Evolutionary conservation across 352 stramenopile genomes (phyloP), one percentile per base, ranked within the genome.

Genomic region (Pythium pectinolyticum): DNA sequence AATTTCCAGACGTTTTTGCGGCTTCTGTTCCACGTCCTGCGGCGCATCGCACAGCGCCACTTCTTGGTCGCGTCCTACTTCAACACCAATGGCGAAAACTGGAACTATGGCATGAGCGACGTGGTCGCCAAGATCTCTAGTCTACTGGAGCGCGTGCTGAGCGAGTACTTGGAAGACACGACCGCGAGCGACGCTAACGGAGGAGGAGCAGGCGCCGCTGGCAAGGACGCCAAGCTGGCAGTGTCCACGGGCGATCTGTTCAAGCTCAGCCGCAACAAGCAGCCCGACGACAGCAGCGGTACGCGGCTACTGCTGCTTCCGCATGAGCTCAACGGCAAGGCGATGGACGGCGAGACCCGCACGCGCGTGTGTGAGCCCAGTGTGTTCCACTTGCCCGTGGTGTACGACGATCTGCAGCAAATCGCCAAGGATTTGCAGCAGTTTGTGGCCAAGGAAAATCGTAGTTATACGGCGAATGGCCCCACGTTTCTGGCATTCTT

Each of bases 1-100:
- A 80, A 87, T 30, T 92, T 92, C 48, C 71, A 84, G 48, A 86
- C 75, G 2, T 94, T 90, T 47, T 40, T 92, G 54, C 78, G 75
- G 1, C 57, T 90, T 24, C 63, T 92, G 2, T 83, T 89, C 54
- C 71, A 83, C n/a, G 82, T 90, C 5, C 40, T 94, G 11, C 73
- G 77, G 12, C 77, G 80, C 15, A 75, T 90, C 53, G 76, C 78
- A 6, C 78, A 89, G 43, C 82, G 82, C n/a, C 84, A 92, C 56
- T 87, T 69, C 39, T 70, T 92, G 40, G 70, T 89, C 7, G 64
- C 84, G 0, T 48, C 72, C 1, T 91, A 87, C 47, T 90, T 94
- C 32, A 81, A 88, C 51, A 31, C 69, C 0, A 77, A 88, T 12
- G 79, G 72, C 10, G 78, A 89, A 22, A 78, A 67, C 51, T 88